Percentiles rank a stretch among this genome's conserved stretches.
These are phyloP conservation scores for Boechera retrofracta DNA, from an alignment of 345 rosid genomes.

Conservation along the genomic window DNA sequence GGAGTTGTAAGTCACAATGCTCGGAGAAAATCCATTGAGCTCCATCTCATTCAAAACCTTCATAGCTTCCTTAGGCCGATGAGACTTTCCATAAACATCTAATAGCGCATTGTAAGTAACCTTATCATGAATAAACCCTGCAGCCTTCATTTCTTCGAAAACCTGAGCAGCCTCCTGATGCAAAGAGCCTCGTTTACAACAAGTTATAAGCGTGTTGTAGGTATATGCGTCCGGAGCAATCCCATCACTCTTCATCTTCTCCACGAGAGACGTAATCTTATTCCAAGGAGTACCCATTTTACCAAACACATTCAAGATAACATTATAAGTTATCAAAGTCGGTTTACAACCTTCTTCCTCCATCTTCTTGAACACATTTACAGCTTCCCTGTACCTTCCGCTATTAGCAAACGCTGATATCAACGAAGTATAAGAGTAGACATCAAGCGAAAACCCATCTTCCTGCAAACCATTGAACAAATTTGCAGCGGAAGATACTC, in stretches of 20 bases:
- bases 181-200: slow-evolving; percentile 85
- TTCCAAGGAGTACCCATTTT: slow-evolving; percentile 99
- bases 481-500: slow-evolving; percentile 63
- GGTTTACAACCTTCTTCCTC: slow-evolving; percentile 85
- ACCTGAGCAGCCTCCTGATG: slow-evolving; percentile 78
- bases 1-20: slow-evolving; percentile 80
- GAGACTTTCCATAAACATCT: slow-evolving; percentile 93
- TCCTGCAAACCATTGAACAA: slow-evolving; percentile 58
- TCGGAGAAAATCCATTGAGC: slow-evolving; percentile 64
- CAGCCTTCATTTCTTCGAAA: slow-evolving; percentile 73
- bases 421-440: slow-evolving; percentile 80
- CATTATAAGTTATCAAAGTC: slow-evolving; percentile 86
- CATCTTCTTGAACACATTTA: slow-evolving; percentile 73
- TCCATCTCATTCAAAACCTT: slow-evolving; percentile 87
- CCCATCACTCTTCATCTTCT: slow-evolving; percentile 69
- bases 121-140: slow-evolving; percentile 77
- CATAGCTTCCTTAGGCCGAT: slow-evolving; percentile 84
- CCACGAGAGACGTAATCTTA: slow-evolving; percentile 62
- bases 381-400: slow-evolving; percentile 88
- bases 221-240: slow-evolving; percentile 76
- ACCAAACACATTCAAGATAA: slow-evolving; percentile 81
- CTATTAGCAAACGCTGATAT: slow-evolving; percentile 69
- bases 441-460: slow-evolving; percentile 70
- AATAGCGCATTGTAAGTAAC: slow-evolving; percentile 82
- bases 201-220: slow-evolving; percentile 81